Conservation (phyloP, 768 basidiomycete species). For the Collybiopsis luxurians region DNA sequence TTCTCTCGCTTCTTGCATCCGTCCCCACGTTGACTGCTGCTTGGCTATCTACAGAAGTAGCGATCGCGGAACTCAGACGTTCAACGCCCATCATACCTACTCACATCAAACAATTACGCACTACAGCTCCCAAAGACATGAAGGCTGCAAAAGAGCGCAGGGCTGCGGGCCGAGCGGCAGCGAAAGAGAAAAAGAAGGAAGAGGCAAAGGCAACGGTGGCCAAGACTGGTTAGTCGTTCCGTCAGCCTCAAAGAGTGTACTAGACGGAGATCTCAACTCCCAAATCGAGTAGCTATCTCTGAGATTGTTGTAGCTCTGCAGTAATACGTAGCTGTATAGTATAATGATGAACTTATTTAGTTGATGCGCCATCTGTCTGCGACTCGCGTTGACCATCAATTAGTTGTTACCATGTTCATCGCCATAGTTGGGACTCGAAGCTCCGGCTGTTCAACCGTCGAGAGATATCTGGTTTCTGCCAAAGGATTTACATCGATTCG, state of each 20-base stretch:
- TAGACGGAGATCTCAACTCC: too few species aligned
- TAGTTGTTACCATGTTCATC: conserved; percentile 52
- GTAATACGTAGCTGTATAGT: too few species aligned
- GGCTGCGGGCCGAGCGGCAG: conserved; percentile 43
- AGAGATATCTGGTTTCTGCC: conserved; percentile 54
- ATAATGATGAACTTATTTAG: too few species aligned
- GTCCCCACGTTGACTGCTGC: conserved; percentile 59
- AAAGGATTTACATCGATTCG: conserved; percentile 57
- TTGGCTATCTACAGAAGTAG: conserved; percentile 49
- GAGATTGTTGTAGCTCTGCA: too few species aligned
- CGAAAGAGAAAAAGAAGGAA: conserved; percentile 33
- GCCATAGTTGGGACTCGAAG: conserved; percentile 62
- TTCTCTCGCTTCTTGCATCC: conserved; percentile 40
- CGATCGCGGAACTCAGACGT: conserved; percentile 14
- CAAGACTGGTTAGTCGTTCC: neutral
- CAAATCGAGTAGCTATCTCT: too few species aligned
- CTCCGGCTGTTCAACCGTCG: conserved; percentile 60
- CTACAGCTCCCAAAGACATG: conserved; percentile 79
- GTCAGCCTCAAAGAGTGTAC: too few species aligned
- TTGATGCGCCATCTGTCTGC: too few species aligned
- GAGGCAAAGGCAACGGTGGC: conserved; percentile 7
- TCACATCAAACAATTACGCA: conserved; percentile 78
- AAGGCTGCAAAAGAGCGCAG: conserved; percentile 63
- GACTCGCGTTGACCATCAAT: too few species aligned
- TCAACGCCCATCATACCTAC: conserved; percentile 54